Evolutionary conservation across 106 monocot species (phyloP), one percentile per base, ranked within the genome.

Genomic region (Allium fistulosum): DNA sequence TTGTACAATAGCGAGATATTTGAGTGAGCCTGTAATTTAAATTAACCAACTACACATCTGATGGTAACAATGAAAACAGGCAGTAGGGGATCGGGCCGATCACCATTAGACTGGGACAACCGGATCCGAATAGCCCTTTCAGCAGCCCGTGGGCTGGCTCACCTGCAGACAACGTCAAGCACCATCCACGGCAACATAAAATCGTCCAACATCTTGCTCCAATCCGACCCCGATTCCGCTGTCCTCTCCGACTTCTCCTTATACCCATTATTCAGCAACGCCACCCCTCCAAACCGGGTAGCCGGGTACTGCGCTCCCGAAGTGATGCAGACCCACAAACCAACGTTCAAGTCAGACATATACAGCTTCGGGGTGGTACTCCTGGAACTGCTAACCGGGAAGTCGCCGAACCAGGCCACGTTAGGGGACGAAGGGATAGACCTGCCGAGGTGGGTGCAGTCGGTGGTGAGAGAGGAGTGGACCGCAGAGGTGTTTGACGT

Each of bases 341-440:
- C 84, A 4, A 90, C 84, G 8, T 70, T 68, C 71, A 90, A 90
- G 60, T 80, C 92, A 0, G 97, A 99, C 59, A 79, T 99, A n/a
- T 99, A 90, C 84, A 87, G 88, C 72, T 86, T 89, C 46, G 96
- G 96, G 0, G 89, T 97, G 49, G 76, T 96, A 17, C 78, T 97
- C 13, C 78, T 97, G 51, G 96, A 92, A 76, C 78, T 97, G 45
- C 81, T 97, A 9, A 97, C 92, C 6, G 96, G 96, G n/a, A 88
- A 83, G 77, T 74, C 91, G 4, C 95, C 91, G 3, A 75, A 70
- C 74, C 89, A 94, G 82, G 72, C 86, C 6, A 78, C 83, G 37
- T 18, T 88, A 7, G 87, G 83, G 7, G 87, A 91, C 14, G 90
- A 91, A 11, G 91, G 88, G 57, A 79, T 85, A 16, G 95, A 91